Evolutionary conservation across 768 basidiomycete genomes (phyloP).

Genomic region (Lactifluus hygrophoroides): DNA sequence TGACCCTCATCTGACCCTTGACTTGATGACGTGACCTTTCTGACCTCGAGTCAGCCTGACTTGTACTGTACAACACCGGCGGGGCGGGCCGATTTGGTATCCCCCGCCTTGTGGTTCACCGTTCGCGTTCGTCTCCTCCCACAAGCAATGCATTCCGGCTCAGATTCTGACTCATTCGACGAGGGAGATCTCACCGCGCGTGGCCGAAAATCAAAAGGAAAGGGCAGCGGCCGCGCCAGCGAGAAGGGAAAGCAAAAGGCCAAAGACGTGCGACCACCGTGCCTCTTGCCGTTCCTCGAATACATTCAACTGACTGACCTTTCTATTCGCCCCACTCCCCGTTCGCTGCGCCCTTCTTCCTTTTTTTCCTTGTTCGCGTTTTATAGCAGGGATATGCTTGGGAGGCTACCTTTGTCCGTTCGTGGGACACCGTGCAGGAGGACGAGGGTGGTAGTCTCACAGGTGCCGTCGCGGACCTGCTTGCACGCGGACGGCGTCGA

Average conservation of each 20-base stretch:
- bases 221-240: background rate
- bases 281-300: background rate
- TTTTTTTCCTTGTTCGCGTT: background rate
- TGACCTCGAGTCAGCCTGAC: too few relatives aligned
- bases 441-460: constrained; percentile 91
- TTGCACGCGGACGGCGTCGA: constrained; percentile 78
- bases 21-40: too few relatives aligned
- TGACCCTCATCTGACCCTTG: too few relatives aligned
- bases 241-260: constrained; percentile 16
- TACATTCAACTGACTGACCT: background rate
- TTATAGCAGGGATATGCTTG: constrained; percentile 80
- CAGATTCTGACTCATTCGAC: constrained; percentile 16
- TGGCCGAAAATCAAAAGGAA: constrained; percentile 11
- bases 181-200: constrained; percentile 11
- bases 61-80: too few relatives aligned
- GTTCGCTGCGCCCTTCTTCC: too few relatives aligned
- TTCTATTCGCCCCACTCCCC: background rate
- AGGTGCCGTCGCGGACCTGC: constrained; percentile 78
- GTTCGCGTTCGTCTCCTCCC: background rate
- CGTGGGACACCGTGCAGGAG: constrained; percentile 97
- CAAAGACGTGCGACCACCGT: constrained; percentile 17
- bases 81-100: too few relatives aligned
- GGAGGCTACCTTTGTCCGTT: constrained; percentile 91
- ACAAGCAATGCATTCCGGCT: constrained; percentile 6
- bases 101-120: too few relatives aligned